A percentile compares a stretch with the other conserved stretches of the same genome.
These are phyloP conservation scores for Naganishia sp. DNA, from an alignment of 1,284 basidiomycete species.

Conservation along the genomic window DNA sequence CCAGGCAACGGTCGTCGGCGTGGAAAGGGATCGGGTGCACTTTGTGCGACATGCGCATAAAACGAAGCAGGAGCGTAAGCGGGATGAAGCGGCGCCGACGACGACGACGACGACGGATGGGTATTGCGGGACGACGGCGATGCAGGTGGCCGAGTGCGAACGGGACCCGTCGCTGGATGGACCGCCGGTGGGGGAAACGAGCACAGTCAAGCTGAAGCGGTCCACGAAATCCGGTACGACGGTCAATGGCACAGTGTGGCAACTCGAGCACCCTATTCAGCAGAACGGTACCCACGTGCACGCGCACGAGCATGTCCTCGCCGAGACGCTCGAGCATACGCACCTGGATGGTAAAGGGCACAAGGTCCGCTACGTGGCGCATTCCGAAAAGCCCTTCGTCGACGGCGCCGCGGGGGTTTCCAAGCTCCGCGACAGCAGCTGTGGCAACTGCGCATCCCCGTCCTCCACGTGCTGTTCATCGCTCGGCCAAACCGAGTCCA, in stretches of 20 bases:
- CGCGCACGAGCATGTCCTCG: slow-evolving; percentile 17
- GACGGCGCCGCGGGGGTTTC: neutral
- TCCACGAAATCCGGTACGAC: neutral
- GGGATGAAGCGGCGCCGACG: neutral
- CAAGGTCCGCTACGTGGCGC: slow-evolving; percentile 22
- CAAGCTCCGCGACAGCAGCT: slow-evolving; percentile 19
- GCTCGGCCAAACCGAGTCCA: slow-evolving; percentile 6
- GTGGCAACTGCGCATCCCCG: slow-evolving; percentile 29
- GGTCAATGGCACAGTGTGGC: neutral
- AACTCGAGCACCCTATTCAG: slow-evolving; percentile 4
- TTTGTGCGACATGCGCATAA: slow-evolving; percentile 28
- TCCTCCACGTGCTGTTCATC: slow-evolving; percentile 26
- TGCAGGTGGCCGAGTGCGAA: slow-evolving; percentile 24
- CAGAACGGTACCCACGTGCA: slow-evolving; percentile 3
- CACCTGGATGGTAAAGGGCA: slow-evolving; percentile 9
- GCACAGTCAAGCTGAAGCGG: slow-evolving; percentile 26
- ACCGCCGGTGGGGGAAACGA: neutral
- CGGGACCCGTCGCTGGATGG: slow-evolving; percentile 11
- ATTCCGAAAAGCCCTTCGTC: slow-evolving; percentile 10
- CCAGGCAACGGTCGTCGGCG: slow-evolving; percentile 29
- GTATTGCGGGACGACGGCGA: slow-evolving; percentile 20
- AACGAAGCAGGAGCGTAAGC: neutral
- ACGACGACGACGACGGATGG: slow-evolving; percentile 1
- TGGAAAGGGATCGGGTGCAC: slow-evolving; percentile 22
- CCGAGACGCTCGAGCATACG: slow-evolving; percentile 21